These are phyloP conservation scores for Venturia oleaginea DNA, from an alignment of 2,329 filamentous ascomycete species.

Conservation along the genomic window DNA sequence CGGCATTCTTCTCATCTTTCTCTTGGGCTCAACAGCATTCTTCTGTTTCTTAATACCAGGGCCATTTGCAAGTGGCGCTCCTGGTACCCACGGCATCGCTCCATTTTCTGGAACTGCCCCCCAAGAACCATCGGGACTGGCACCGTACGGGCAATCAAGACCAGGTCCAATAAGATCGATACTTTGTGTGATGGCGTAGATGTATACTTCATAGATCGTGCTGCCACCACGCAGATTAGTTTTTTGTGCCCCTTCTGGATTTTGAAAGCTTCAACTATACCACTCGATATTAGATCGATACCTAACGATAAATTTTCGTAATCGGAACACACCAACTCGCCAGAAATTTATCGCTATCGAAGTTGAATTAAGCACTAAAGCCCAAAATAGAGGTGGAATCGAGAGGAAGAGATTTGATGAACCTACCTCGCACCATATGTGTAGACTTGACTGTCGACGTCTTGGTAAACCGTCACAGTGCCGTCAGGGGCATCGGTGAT, in stretches of 20 bases:
- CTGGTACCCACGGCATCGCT: not conserved
- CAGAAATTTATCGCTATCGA: too few relatives aligned
- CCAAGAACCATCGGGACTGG: not conserved
- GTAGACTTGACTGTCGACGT: not conserved
- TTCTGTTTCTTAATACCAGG: not conserved
- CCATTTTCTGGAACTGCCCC: not conserved
- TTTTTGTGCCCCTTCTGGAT: too few relatives aligned
- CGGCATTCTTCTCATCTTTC: not conserved
- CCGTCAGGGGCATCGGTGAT: slow-evolving; percentile 9
- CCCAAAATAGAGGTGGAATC: too few relatives aligned
- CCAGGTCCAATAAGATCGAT: not conserved
- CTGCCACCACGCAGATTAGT: too few relatives aligned
- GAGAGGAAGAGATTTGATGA: too few relatives aligned
- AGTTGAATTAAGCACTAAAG: too few relatives aligned
- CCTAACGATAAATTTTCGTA: too few relatives aligned
- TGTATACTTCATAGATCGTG: not conserved
- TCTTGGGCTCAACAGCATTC: not conserved
- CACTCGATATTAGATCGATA: too few relatives aligned
- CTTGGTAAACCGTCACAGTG: not conserved
- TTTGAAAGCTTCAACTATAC: too few relatives aligned
- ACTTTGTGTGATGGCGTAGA: slow-evolving; percentile 2
- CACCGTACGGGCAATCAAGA: not conserved
- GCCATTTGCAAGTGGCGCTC: not conserved
- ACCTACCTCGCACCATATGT: slow-evolving; percentile 4
- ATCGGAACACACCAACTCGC: too few relatives aligned